Evolutionary conservation across 768 basidiomycete genomes (phyloP).

Genomic region (Termitomyces bulborhizus): DNA sequence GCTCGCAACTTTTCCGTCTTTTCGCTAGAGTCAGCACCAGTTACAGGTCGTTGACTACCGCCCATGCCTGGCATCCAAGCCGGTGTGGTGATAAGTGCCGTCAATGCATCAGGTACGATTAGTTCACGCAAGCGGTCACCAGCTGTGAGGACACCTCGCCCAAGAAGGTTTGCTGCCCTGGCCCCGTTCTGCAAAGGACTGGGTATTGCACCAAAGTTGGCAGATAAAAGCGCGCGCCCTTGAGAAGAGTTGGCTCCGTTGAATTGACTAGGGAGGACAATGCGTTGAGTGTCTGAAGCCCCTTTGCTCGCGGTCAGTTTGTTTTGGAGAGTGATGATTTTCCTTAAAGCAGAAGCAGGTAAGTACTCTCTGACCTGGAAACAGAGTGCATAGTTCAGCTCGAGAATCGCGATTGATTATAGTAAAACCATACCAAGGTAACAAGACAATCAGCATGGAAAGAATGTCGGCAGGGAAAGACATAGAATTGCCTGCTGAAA

Average conservation of each 20-base stretch:
- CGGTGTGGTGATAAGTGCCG: conserved; percentile 73
- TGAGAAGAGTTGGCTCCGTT: conserved; percentile 33
- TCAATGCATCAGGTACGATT: conserved; percentile 91
- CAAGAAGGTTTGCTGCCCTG: conserved; percentile 61
- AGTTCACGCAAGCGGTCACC: conserved; percentile 88
- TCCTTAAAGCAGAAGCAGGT: conserved; percentile 72
- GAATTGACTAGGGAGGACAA: conserved; percentile 7
- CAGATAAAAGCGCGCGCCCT: conserved; percentile 62
- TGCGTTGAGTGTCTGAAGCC: conserved; percentile 15
- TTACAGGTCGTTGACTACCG: conserved; percentile 40
- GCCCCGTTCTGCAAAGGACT: conserved; percentile 57
- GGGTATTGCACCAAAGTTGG: conserved; percentile 55
- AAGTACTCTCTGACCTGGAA: conserved; percentile 87
- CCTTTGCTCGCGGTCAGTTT: conserved; percentile 63
- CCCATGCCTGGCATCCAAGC: conserved; percentile 73
- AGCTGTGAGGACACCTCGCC: conserved; percentile 78
- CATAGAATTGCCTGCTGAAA: conserved; percentile 90
- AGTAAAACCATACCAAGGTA: conserved; percentile 61
- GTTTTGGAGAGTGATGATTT: conserved; percentile 80
- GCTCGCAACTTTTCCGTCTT: conserved; percentile 67
- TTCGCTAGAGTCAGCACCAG: conserved; percentile 48
- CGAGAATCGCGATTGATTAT: background rate
- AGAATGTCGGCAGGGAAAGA: conserved; percentile 95
- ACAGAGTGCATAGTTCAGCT: conserved; percentile 9
- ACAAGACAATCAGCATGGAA: conserved; percentile 99